Evolutionary conservation across 2,329 filamentous ascomycete genomes (phyloP), one percentile per base, ranked within the genome.

Genomic region (Fusarium sp.): DNA sequence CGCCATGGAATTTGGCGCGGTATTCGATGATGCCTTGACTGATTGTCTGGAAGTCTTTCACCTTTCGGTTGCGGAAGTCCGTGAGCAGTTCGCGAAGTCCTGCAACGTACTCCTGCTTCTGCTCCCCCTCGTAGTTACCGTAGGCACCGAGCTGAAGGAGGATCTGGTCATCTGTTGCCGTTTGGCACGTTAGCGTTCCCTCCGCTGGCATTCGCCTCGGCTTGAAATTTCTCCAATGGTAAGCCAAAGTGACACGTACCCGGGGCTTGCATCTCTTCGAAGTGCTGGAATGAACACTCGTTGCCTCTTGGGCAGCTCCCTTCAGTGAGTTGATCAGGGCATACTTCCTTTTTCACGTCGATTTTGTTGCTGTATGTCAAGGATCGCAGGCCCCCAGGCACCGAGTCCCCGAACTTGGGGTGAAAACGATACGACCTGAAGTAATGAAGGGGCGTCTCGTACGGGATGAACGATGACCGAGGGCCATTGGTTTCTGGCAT

Each of bases 311-410:
- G 83, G 73, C 97, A 98, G 75, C 87, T 85, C 70, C 91, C 91
- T 62, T 91, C 92, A 57, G 88, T 87, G 72, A 94, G 85, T 82
- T 97, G 94, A 78, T 90, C 92, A 41, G 91, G 92, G 83, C 97
- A 99, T 58, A 98, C 80, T 71, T 90, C 89, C 77, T 89, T 92
- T 70, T 90, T 87, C 27, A 92, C 88, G 81, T 98, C 92, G 83
- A 99, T 97, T 77, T 92, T 92, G 83, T 97, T 94, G 85, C 94
- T 98, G 85, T 96, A 98, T 50, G 95, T 98, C 86, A 97, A 88
- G 74, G 97, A 98, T 80, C 93, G 92, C 80, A 95, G 92, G 50
- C 96, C 96, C 72, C 92, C 93, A 65, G 90, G 82, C 67, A 98
- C 91, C 66, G 90, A 86, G 59, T 92, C 83, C 74, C 87, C 86